These are phyloP conservation scores for Elongisporangium senticosum DNA, from an alignment of 352 stramenopile genomes.

Conservation along the genomic window DNA sequence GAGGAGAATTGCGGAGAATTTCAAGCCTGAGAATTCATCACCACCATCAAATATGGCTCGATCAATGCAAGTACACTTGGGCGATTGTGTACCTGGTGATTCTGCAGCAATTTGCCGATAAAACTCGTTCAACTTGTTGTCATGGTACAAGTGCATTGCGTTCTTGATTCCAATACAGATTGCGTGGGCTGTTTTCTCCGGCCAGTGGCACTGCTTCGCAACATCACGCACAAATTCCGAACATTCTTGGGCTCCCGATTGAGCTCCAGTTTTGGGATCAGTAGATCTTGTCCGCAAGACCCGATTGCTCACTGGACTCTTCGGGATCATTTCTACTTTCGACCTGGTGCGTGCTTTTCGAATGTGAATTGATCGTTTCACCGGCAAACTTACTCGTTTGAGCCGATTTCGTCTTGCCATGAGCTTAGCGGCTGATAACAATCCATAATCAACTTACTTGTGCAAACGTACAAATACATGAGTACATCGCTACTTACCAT, in stretches of 20 bases:
- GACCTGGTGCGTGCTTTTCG: not conserved
- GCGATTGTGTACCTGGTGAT: constrained; percentile 23
- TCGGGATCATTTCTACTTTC: not conserved
- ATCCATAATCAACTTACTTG: not conserved
- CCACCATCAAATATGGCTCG: constrained; percentile 4
- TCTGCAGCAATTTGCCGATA: constrained; percentile 24
- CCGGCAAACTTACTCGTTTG: not conserved
- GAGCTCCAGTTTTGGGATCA: constrained; percentile 2
- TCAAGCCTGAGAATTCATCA: constrained; percentile 17
- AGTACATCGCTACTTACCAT: constrained; percentile 22
- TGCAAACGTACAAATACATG: not conserved
- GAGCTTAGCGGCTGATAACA: not conserved
- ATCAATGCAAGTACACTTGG: not conserved
- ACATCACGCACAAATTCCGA: constrained; percentile 32
- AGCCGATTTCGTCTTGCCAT: not conserved
- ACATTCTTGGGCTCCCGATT: constrained; percentile 12
- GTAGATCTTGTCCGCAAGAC: constrained; percentile 13
- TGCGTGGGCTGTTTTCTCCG: constrained; percentile 20
- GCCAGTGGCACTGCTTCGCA: constrained; percentile 26
- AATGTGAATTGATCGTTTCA: not conserved
- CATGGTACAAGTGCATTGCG: constrained; percentile 33
- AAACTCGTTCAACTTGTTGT: constrained; percentile 33
- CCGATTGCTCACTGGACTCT: not conserved
- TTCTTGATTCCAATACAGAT: constrained; percentile 33
- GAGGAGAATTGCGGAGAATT: constrained; percentile 22